Base-by-base conservation (phyloP, 2,329 filamentous ascomycete genomes). In the Claviceps africana region DNA sequence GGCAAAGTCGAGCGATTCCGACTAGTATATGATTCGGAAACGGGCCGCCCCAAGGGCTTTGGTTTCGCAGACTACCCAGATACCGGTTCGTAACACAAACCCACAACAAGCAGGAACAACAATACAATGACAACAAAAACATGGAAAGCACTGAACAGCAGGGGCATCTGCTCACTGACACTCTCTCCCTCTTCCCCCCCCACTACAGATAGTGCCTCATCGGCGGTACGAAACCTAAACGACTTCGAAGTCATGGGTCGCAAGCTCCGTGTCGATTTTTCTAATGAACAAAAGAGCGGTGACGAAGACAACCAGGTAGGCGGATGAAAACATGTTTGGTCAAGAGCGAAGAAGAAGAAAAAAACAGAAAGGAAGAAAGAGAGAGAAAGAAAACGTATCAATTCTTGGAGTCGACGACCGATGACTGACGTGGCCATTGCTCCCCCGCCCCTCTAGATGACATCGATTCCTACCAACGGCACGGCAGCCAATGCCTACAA, bases 41-140 rank as follows among this genome's bases (percentile, higher is more conserved):
- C 90, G 2, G 90, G 91, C 43, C 83, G 88, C 53, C 90, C 93
- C 1, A 97, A 96, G 68, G 93, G 93, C 19, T 98, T 95, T 66
- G 93, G 93, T 37, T 98, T 97, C 62, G 87, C 90, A 62, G 91
- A 97, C 66, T 98, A 95, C 64, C 86, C 88, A 52, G 93, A 97
- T 64, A 83, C 87, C 54, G 91, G 95, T 79, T 77, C 37, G 67
- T 54, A 10, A 48, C 31, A 22, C 17, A 31, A 4, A 13, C 10
- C 21, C 21, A 46, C 13, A n/a, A 46, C 17, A 30, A 46, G 21
- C 25, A 15, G 13, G 6, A 4, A 7, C 25, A 40, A 40, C 37
- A 40, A 4, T 17, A 40, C 11, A 37, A 37, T 10, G 19, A 25
- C 11, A 43, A 17, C 19, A 22, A 43, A 43, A 43, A 21, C 30